Conservation (phyloP, 345 rosid genomes). For the Populus davidiana region DNA sequence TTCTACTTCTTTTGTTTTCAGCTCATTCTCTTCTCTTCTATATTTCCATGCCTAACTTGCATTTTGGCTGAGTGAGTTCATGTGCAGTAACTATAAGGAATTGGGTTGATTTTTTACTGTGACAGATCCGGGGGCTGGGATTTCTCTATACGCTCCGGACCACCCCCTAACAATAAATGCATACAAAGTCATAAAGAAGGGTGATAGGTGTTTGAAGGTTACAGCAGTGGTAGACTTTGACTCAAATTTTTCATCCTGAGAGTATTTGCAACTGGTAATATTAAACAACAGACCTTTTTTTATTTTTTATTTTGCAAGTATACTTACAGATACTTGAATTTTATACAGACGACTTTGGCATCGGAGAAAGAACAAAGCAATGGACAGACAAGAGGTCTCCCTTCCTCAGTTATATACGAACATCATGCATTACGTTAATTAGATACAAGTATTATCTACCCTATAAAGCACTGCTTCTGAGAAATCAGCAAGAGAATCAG, state of each 20-base stretch:
- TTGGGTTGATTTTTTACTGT: background rate
- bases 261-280: background rate
- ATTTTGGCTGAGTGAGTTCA: background rate
- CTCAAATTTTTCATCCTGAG: background rate
- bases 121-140: background rate
- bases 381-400: background rate
- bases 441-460: background rate
- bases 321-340: background rate
- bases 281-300: background rate
- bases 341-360: background rate
- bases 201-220: background rate
- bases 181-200: background rate
- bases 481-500: background rate
- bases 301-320: background rate
- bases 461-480: background rate
- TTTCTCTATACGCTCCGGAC: background rate
- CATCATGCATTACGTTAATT: background rate
- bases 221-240: background rate
- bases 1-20: background rate
- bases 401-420: constrained; percentile 9
- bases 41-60: background rate
- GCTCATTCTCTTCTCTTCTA: background rate
- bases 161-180: background rate
- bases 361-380: background rate
- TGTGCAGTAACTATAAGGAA: background rate